A percentile compares a stretch with the other conserved stretches of the same genome.
These are phyloP conservation scores for Lactarius evosmus DNA, from an alignment of 768 basidiomycete species.

Conservation along the genomic window DNA sequence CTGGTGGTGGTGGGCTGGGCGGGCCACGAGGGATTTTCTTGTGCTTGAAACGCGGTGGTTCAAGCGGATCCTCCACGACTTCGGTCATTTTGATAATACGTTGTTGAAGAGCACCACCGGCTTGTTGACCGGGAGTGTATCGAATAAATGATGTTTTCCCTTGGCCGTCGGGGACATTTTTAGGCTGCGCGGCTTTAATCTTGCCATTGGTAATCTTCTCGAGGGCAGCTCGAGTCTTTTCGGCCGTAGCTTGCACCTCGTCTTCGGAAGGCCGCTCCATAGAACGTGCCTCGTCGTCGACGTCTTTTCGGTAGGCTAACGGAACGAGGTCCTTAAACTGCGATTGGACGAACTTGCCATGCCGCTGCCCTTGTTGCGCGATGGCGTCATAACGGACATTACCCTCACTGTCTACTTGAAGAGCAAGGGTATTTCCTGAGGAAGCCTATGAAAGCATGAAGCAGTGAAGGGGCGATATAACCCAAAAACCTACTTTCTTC, in stretches of 20 bases:
- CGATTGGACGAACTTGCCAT: slow-evolving; percentile 83
- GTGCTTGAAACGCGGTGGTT: slow-evolving; percentile 96
- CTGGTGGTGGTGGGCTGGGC: slow-evolving; percentile 93
- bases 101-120: slow-evolving; percentile 74
- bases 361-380: slow-evolving; percentile 89
- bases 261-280: slow-evolving; percentile 97
- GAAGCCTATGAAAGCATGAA: slow-evolving; percentile 53
- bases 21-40: slow-evolving; percentile 98
- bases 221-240: slow-evolving; percentile 84
- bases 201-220: slow-evolving; percentile 93
- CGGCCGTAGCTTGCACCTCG: slow-evolving; percentile 86
- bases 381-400: slow-evolving; percentile 97
- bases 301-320: slow-evolving; percentile 81
- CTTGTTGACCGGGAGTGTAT: slow-evolving; percentile 93
- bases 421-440: slow-evolving; percentile 90
- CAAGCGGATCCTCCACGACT: slow-evolving; percentile 95
- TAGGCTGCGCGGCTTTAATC: slow-evolving; percentile 98
- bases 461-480: not conserved
- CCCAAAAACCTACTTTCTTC: slow-evolving; percentile 68
- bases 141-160: slow-evolving; percentile 89
- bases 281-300: slow-evolving; percentile 62
- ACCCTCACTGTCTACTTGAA: slow-evolving; percentile 95
- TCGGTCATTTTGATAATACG: slow-evolving; percentile 99
- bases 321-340: slow-evolving; percentile 99
- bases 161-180: slow-evolving; percentile 83